Percentiles rank a stretch among this genome's conserved stretches.
These are phyloP conservation scores for Grosmannia serpens DNA, from an alignment of 2,329 filamentous ascomycete genomes.

Conservation along the genomic window DNA sequence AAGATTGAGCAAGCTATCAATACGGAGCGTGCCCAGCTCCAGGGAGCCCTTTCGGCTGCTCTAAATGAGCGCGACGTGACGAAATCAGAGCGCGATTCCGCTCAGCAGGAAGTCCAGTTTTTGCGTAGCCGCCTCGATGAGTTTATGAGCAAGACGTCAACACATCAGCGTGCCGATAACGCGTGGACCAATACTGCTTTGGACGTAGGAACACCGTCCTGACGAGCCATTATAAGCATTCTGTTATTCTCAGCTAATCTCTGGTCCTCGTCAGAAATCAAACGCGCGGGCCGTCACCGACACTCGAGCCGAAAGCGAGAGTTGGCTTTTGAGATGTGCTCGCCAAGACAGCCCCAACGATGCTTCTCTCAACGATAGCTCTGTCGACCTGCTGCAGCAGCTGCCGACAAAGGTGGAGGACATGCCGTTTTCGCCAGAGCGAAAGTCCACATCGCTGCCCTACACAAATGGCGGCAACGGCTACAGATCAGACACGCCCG, in stretches of 20 bases:
- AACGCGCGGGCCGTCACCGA: not conserved
- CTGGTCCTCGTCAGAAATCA: not conserved
- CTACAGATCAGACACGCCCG: not conserved
- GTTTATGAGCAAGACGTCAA: not conserved
- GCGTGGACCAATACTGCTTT: not conserved
- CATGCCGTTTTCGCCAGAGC: constrained; percentile 9
- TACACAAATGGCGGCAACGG: not conserved
- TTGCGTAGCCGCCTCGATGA: constrained; percentile 6
- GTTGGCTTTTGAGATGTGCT: not conserved
- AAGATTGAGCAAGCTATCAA: constrained; percentile 8
- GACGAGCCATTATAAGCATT: not conserved
- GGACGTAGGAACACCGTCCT: not conserved
- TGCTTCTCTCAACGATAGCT: not conserved
- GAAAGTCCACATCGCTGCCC: not conserved
- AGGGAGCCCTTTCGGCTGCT: constrained; percentile 6
- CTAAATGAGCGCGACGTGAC: constrained; percentile 9
- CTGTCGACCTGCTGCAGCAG: not conserved
- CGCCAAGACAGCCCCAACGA: not conserved
- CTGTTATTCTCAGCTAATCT: not conserved
- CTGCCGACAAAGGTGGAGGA: constrained; percentile 8
- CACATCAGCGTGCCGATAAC: not conserved
- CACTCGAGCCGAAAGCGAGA: not conserved
- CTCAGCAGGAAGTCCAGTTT: constrained; percentile 7
- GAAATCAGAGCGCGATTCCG: constrained; percentile 1
- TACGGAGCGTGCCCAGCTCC: constrained; percentile 9